phyloP scores from a whole-genome alignment of 495 filamentous ascomycete genomes.

The Podospora sp. region DNA sequence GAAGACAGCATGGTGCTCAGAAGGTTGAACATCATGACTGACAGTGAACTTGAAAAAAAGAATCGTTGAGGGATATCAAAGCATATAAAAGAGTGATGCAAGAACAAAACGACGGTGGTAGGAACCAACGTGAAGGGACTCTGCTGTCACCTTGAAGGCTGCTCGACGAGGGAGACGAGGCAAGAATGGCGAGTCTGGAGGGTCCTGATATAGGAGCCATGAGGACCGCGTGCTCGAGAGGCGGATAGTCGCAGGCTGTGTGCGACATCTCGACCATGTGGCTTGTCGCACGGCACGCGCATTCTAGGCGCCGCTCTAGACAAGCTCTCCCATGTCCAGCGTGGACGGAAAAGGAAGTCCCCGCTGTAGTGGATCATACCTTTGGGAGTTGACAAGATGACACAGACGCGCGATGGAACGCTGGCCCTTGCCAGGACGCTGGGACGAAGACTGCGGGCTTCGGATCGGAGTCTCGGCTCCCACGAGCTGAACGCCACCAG shows the following conservation, averaged over 20 bases:
- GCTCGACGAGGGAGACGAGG: not conserved
- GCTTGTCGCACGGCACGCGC: slow-evolving; percentile 15
- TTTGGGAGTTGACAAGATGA: not conserved
- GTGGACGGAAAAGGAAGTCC: not conserved
- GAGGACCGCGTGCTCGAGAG: slow-evolving; percentile 9
- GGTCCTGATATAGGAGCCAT: slow-evolving; percentile 18
- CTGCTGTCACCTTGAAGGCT: not conserved
- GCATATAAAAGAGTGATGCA: not conserved
- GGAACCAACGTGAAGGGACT: not conserved
- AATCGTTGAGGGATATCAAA: not conserved
- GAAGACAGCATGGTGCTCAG: slow-evolving; percentile 11
- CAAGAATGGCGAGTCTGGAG: not conserved
- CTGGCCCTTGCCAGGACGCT: slow-evolving; percentile 1
- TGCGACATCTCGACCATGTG: slow-evolving; percentile 19
- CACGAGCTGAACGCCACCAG: not conserved
- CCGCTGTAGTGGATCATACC: not conserved
- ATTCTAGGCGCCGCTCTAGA: slow-evolving; percentile 9
- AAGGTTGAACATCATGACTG: slow-evolving; percentile 7
- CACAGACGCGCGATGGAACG: slow-evolving; percentile 16
- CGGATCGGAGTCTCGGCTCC: not conserved
- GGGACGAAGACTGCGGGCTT: not conserved
- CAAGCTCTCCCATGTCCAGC: slow-evolving; percentile 10
- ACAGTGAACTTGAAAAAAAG: not conserved
- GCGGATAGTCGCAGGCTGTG: slow-evolving; percentile 16
- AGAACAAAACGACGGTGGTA: not conserved